Evolutionary conservation across 2,329 filamentous ascomycete genomes (phyloP), one percentile per base, ranked within the genome.

Genomic region (Ophiostoma angusticollis): DNA sequence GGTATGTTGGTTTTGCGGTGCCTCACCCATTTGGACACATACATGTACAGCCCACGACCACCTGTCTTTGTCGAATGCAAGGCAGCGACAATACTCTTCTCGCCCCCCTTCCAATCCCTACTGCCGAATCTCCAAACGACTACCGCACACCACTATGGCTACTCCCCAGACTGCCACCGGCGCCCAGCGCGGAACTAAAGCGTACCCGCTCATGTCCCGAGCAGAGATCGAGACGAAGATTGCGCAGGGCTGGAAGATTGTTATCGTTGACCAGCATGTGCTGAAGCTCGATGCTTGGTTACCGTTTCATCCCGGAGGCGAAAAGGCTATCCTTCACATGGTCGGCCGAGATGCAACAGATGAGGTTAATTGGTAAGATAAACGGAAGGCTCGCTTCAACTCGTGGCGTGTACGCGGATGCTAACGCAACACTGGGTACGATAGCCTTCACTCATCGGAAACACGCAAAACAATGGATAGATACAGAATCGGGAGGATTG

Each of bases 331-430:
- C 47, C 67, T 76, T 56, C 91, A 98, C 56, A 91, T 95, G 85
- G 74, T 96, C 44, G 86, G 86, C 45, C 76, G 81, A 60, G 86
- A 94, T 73, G 89, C 85, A 36, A 95, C 89, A 9, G 87, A 95
- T 58, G 91, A 96, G 61, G 79, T 96, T 45, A 84, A 80, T 58
- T 84, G 80, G 84, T 95, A 3, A 5, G 19, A 25, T 9, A 5
- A 25, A n/a, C 11, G 14, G n/a, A 11, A 7, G 31, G 8, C 6
- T 12, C 19, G 11, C 14, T n/a, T 33, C 19, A 22, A 8, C n/a
- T 18, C 24, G 18, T 2, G 9, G 16, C 5, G 13, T 9, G 9
- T 17, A 23, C n/a, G n/a, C n/a, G n/a, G n/a, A 6, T 35, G 24
- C 24, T 34, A 34, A 41, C 30, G n/a, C 11, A 19, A 5, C 22